Conservation (phyloP, 2,329 filamentous ascomycete species). For the Alternaria arborescens region DNA sequence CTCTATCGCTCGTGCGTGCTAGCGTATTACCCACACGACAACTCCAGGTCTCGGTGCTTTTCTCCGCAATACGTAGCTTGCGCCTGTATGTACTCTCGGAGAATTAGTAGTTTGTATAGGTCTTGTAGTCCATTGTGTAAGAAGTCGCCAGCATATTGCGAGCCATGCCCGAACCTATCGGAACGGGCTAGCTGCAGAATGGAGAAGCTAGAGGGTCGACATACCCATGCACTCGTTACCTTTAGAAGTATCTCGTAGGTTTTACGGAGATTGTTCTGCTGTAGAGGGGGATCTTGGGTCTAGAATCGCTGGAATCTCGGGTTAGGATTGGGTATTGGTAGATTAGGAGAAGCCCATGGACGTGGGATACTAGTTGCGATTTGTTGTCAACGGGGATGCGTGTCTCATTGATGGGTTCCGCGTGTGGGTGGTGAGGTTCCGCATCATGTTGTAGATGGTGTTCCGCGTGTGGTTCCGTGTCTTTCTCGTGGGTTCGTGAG, state of each 20-base stretch:
- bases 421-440: background rate
- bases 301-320: background rate
- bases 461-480: background rate
- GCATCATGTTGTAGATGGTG: background rate
- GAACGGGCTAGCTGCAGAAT: background rate
- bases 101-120: background rate
- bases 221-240: no score
- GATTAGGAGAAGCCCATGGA: accelerated
- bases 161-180: background rate
- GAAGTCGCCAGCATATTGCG: background rate
- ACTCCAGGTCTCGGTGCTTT: background rate
- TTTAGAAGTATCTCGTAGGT: background rate
- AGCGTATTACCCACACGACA: background rate
- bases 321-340: background rate
- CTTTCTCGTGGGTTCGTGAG: background rate
- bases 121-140: background rate
- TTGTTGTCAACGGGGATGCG: background rate
- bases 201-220: background rate
- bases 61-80: background rate
- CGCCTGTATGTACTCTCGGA: background rate
- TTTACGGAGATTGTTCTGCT: background rate
- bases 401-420: background rate
- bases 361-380: accelerated
- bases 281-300: background rate
- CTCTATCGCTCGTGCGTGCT: background rate